These are phyloP conservation scores for Laburnicola sp. DNA, from an alignment of 2,329 filamentous ascomycete genomes.

Conservation along the genomic window DNA sequence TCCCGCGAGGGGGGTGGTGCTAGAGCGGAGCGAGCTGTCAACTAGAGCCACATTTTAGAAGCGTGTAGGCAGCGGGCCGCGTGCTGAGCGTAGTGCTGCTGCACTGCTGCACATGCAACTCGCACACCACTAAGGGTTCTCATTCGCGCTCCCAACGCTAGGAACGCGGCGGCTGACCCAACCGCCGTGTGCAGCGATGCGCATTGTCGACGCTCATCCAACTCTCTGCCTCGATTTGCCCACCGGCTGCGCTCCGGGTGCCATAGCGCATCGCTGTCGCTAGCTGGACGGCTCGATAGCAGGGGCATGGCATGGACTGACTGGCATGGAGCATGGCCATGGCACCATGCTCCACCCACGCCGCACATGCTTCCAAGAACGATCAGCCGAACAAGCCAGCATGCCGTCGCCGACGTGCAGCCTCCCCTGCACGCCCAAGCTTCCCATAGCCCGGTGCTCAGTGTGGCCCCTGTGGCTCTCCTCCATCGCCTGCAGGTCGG, in stretches of 20 bases:
- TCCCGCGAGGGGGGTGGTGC: constrained; percentile 37
- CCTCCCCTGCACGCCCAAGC: constrained; percentile 32
- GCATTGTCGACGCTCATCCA: constrained; percentile 21
- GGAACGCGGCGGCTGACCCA: constrained; percentile 12
- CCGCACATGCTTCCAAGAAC: constrained; percentile 35
- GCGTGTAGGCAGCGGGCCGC: background rate
- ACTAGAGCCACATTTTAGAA: constrained; percentile 37
- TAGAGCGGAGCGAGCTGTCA: constrained; percentile 38
- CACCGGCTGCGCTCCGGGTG: constrained; percentile 31
- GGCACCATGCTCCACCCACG: no score
- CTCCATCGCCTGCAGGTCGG: constrained; percentile 44
- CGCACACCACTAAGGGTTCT: background rate
- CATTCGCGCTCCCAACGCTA: constrained; percentile 4
- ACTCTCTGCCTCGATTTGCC: constrained; percentile 29
- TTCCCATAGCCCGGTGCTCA: constrained; percentile 43
- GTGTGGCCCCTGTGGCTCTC: constrained; percentile 43
- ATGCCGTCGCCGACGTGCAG: constrained; percentile 35
- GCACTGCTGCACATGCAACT: constrained; percentile 3
- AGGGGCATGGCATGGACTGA: constrained; percentile 31
- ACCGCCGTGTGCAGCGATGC: constrained; percentile 18
- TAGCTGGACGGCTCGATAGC: constrained; percentile 32
- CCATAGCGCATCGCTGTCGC: constrained; percentile 22
- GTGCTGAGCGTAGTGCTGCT: background rate
- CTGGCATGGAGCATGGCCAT: no score
- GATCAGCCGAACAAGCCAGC: constrained; percentile 48